Conservation (phyloP, 2,329 filamentous ascomycete species). For the Zymoseptoria brevis region DNA sequence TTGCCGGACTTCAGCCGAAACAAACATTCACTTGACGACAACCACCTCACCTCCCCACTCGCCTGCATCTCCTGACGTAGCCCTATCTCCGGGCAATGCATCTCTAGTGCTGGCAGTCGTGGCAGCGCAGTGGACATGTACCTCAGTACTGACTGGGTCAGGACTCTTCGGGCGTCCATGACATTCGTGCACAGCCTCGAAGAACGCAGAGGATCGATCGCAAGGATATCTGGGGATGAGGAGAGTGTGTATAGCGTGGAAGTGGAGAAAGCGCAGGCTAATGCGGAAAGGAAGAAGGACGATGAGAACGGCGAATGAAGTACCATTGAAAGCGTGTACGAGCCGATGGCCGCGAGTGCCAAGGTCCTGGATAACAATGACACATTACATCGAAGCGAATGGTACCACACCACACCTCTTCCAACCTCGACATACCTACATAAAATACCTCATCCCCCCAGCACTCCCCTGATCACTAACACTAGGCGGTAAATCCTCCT, state of each 20-base stretch:
- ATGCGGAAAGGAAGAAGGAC: slow-evolving; percentile 1
- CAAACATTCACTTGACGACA: not conserved
- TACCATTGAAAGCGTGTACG: not conserved
- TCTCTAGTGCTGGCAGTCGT: not conserved
- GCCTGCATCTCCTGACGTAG: not conserved
- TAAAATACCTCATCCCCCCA: slow-evolving; percentile 1
- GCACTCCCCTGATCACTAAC: slow-evolving; percentile 9
- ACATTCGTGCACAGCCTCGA: not conserved
- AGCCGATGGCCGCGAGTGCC: no score
- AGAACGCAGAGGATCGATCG: not conserved
- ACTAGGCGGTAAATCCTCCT: slow-evolving; percentile 37
- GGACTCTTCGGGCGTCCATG: not conserved
- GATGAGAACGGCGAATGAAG: not conserved
- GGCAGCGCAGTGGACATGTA: not conserved
- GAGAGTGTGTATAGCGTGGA: slow-evolving; percentile 6
- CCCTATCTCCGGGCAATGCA: not conserved
- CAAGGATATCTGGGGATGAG: not conserved
- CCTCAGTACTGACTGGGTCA: not conserved
- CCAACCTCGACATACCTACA: not conserved
- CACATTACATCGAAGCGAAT: not conserved
- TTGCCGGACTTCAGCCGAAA: not conserved
- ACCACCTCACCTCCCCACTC: not conserved
- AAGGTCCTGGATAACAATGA: no score
- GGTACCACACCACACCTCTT: no score
- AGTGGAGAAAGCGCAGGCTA: not conserved